phyloP scores from a whole-genome alignment of 495 filamentous ascomycete genomes.

The Cryomyces minteri region DNA sequence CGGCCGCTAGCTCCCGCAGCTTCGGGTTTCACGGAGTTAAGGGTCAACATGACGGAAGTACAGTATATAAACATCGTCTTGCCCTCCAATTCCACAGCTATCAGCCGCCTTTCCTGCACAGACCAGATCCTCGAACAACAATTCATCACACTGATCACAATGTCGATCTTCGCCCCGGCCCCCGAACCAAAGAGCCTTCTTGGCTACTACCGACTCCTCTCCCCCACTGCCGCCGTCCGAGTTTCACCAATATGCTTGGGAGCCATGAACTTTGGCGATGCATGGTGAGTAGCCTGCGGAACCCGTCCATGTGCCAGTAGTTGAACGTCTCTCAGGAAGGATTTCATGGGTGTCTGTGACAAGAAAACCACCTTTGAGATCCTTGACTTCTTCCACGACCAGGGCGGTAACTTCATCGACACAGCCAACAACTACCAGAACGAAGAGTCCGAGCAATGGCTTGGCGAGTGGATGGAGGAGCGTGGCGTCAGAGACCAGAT shows the following conservation, averaged over 20 bases:
- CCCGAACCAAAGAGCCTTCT: conserved; percentile 8
- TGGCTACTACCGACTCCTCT: conserved; percentile 12
- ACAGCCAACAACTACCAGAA: conserved; percentile 42
- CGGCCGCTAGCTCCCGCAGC: too few relatives aligned
- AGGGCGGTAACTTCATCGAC: conserved; percentile 11
- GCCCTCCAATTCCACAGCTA: too few relatives aligned
- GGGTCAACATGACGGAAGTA: too few relatives aligned
- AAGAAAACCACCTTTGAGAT: conserved; percentile 4
- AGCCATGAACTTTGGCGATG: conserved; percentile 9
- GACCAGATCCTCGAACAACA: too few relatives aligned
- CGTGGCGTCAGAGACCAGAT: conserved; percentile 30
- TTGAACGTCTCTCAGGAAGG: not conserved
- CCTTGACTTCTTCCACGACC: conserved; percentile 5
- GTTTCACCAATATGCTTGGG: conserved; percentile 7
- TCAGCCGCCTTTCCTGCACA: too few relatives aligned
- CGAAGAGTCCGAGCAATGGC: conserved; percentile 43
- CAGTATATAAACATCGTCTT: too few relatives aligned
- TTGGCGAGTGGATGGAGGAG: conserved; percentile 47
- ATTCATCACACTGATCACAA: not conserved
- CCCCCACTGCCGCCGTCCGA: conserved; percentile 8
- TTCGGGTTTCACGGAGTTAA: too few relatives aligned
- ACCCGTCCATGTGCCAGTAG: not conserved
- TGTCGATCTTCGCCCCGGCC: conserved; percentile 3
- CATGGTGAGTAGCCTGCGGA: not conserved
- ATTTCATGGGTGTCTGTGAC: conserved; percentile 4